Evolutionary conservation across 352 stramenopile genomes (phyloP), one percentile per base, ranked within the genome.

Genomic region (Pythium plurisporium): DNA sequence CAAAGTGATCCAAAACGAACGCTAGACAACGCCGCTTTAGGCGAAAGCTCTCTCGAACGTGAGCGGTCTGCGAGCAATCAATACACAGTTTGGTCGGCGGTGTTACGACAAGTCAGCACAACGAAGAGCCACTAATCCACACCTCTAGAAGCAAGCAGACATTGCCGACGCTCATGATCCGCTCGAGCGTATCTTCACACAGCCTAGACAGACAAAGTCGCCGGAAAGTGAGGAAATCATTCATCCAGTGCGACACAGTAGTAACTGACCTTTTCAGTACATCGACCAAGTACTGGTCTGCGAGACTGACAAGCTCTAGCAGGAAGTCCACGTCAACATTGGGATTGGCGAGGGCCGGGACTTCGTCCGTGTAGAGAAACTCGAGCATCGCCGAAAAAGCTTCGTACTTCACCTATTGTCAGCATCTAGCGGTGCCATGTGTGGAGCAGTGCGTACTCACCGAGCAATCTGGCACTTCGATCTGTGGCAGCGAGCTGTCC

Each of bases 351-450:
- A 94, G 62, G 6, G 60, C 65, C 2, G 45, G 46, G 2, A 95
- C 86, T 60, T 89, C 68, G 43, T 96, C 89, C 14, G 87, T 95
- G 67, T 97, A 97, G 6, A 97, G 63, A 53, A 88, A 97, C 59
- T 96, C 87, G 40, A 97, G 75, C 41, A 97, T 67, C 22, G 80
- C 79, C 23, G 82, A 59, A 48, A 97, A 95, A 6, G 82, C 85
- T 27, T 84, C 73, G 45, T 89, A 79, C 79, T 95, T 30, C n/a
- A n/a, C n/a, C n/a, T n/a, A n/a, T n/a, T n/a, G n/a, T n/a, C n/a
- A n/a, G n/a, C n/a, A n/a, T n/a, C n/a, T n/a, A n/a, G n/a, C n/a
- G n/a, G n/a, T n/a, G n/a, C n/a, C n/a, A n/a, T n/a, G n/a, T n/a
- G n/a, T n/a, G n/a, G 30, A 52, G 30, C 36, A 49, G 55, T 23